phyloP scores from a whole-genome alignment of 129 eudicot species.

The Lactuca saligna region DNA sequence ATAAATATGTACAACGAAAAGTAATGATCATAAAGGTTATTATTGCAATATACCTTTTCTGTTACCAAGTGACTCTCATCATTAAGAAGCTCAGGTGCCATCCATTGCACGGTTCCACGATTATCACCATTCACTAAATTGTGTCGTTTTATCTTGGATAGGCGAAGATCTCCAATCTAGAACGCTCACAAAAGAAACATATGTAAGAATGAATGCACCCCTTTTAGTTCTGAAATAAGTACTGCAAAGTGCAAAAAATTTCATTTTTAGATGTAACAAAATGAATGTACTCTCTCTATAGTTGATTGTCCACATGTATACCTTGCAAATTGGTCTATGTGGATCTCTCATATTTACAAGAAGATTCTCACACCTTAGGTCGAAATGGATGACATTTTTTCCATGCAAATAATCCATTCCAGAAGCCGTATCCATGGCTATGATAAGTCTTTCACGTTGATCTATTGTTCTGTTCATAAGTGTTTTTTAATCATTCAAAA shows the following conservation, averaged over 20 bases:
- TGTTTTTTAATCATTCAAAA: neutral
- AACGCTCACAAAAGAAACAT: neutral
- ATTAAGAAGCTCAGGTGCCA: constrained; percentile 95
- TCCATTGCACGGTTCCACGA: constrained; percentile 98
- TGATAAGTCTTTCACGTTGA: constrained; percentile 80
- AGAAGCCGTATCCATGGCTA: constrained; percentile 93
- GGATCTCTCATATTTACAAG: constrained; percentile 95
- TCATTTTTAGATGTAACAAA: no score
- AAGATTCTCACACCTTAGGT: constrained; percentile 85
- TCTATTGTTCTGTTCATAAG: constrained; percentile 71
- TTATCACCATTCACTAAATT: constrained; percentile 85
- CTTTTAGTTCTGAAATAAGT: neutral
- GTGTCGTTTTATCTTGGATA: constrained; percentile 81
- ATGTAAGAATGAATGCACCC: no score
- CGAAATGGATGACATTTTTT: constrained; percentile 81
- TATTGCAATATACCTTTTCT: constrained; percentile 55
- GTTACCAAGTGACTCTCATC: constrained; percentile 83
- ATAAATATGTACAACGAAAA: no score
- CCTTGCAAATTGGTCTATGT: constrained; percentile 98
- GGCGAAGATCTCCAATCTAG: constrained; percentile 90
- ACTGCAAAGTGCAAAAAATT: neutral
- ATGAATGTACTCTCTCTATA: no score
- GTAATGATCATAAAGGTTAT: neutral
- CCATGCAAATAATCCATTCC: constrained; percentile 97
- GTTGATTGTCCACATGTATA: neutral